Percentiles rank a stretch among this genome's conserved stretches.
Conservation (phyloP, 805 yeast genomes). For the Kuraishia borneana region DNA sequence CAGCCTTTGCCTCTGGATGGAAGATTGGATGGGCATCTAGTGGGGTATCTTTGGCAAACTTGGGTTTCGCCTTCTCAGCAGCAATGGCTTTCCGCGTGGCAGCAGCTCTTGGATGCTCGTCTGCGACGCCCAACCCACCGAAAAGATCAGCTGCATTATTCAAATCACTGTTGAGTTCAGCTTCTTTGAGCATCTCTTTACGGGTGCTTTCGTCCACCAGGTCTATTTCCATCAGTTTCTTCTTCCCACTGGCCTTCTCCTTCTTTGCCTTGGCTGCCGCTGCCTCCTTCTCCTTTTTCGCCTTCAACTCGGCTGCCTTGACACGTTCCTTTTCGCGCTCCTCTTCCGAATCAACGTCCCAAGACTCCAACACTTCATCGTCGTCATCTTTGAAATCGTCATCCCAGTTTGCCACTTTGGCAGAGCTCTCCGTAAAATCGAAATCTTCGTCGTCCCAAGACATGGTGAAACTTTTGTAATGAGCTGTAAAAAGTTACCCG, state of each 20-base stretch:
- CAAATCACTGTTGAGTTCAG: conserved; percentile 77
- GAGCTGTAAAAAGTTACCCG: no score
- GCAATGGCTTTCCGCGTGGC: conserved; percentile 34
- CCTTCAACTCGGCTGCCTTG: conserved; percentile 25
- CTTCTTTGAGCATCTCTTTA: conserved; percentile 62
- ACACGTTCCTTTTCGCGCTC: conserved; percentile 29
- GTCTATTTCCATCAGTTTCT: conserved; percentile 45
- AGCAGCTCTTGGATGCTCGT: conserved; percentile 42
- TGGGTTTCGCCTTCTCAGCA: conserved; percentile 22
- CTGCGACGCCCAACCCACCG: conserved; percentile 55
- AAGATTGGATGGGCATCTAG: conserved; percentile 71
- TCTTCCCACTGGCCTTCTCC: conserved; percentile 26
- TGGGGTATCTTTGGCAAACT: conserved; percentile 50
- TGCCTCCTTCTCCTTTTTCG: conserved; percentile 35
- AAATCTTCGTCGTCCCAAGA: conserved; percentile 76
- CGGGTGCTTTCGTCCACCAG: conserved; percentile 65
- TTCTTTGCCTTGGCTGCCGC: conserved; percentile 10
- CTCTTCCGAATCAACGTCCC: conserved; percentile 81
- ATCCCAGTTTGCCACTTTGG: conserved; percentile 68
- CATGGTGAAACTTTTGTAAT: no score
- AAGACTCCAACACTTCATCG: conserved; percentile 72
- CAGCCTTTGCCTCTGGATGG: conserved; percentile 70
- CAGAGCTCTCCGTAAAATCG: conserved; percentile 36
- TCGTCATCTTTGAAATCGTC: conserved; percentile 47
- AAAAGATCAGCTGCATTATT: conserved; percentile 90